Base-by-base conservation (phyloP, 352 stramenopile genomes). In the Pythium phragmitis region DNA sequence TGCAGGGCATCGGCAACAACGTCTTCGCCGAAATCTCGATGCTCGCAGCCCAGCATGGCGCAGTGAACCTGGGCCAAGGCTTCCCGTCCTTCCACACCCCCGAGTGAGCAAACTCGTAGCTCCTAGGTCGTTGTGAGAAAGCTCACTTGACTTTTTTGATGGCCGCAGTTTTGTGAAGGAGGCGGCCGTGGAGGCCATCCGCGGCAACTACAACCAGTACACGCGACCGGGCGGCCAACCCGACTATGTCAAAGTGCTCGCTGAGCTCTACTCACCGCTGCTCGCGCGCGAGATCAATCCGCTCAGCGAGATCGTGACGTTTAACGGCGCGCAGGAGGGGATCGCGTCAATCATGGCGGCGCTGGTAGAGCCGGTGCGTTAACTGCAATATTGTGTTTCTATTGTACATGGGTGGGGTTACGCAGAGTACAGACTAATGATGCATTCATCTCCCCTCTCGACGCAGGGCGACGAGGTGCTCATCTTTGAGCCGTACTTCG, bases 61-160 rank as follows among this genome's bases (percentile, higher is more conserved):
- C 91, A 7, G 88, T 98, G 46, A 99, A 99, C 73, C 79, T 99
- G 45, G 96, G 94, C 7, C 96, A 99, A 76, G 96, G 96, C 54
- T 99, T 99, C 80, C 97, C 96, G 21, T 94, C 96, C 69, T 99
- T 97, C 82, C 70, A 88, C 23, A 98, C 93, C 13, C 95, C 87
- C 5, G 73, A 76, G 74, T 88, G 60, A 12, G 75, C 34, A 1
- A n/a, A 19, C 39, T 46, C 39, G 8, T 21, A 21, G 39, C 39
- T n/a, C 4, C 9, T 46, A 12, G 13, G 14, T 17, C 13, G 13
- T 46, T 8, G 39, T 14, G 11, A 46, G 13, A 46, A 19, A 46
- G 17, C 39, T 19, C 39, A 21, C 1, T 21, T 14, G 9, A 19
- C 39, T 46, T 13, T 19, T 47, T 28, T 50, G 45, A 19, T 60